A percentile compares a stretch with the other conserved stretches of the same genome.
phyloP scores from a whole-genome alignment of 805 yeast species.

The Ogataea dorogensis region DNA sequence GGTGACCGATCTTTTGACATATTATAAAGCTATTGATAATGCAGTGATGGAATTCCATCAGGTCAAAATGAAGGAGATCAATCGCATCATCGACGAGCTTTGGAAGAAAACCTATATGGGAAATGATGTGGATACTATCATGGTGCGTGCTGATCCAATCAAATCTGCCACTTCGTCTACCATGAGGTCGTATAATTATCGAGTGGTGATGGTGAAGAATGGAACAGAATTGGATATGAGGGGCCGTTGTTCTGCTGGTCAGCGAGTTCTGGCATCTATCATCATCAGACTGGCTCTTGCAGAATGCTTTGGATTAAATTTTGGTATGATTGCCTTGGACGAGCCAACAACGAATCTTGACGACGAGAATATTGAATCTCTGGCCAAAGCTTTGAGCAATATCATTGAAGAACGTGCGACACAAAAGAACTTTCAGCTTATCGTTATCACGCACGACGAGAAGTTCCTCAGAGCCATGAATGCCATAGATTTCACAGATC shows the following conservation, averaged over 20 bases:
- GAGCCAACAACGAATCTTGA: conserved; percentile 98
- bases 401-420: conserved; percentile 72
- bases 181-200: conserved; percentile 78
- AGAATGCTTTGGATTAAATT: conserved; percentile 91
- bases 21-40: conserved; percentile 81
- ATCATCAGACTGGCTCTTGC: conserved; percentile 89
- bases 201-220: conserved; percentile 93
- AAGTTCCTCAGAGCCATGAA: conserved; percentile 81
- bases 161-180: conserved; percentile 18
- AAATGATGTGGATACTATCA: conserved; percentile 89
- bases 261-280: conserved; percentile 89
- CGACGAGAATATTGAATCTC: conserved; percentile 79
- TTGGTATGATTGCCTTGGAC: conserved; percentile 94
- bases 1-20: conserved; percentile 76
- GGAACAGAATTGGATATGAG: conserved; percentile 95
- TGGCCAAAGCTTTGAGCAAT: conserved; percentile 74
- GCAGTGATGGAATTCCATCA: conserved; percentile 94
- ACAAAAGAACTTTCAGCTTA: conserved; percentile 89
- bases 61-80: conserved; percentile 89
- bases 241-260: conserved; percentile 98
- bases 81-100: conserved; percentile 79
- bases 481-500: conserved; percentile 82
- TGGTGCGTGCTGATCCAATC: conserved; percentile 77
- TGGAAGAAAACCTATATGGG: conserved; percentile 96
- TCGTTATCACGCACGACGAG: conserved; percentile 96